Conservation (phyloP, 805 yeast species). For the Sugiyamaella mastotermitis region DNA sequence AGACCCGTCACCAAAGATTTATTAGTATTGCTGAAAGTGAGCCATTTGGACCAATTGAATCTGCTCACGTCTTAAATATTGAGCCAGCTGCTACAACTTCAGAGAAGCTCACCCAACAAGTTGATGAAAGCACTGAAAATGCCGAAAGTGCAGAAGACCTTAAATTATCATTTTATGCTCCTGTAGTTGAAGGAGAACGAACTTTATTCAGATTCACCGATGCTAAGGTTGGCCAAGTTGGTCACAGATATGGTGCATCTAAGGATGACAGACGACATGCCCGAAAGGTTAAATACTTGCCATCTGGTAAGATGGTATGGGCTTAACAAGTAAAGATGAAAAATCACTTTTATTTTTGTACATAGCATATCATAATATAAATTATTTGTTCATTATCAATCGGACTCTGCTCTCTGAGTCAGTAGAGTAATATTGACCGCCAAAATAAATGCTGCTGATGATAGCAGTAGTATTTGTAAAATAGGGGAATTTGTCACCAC, state of each 20-base stretch:
- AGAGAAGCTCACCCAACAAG: conserved; percentile 47
- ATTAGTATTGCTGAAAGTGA: conserved; percentile 88
- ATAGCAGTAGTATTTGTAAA: conserved; percentile 11
- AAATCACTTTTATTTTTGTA: too few species aligned
- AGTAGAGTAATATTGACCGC: conserved; percentile 18
- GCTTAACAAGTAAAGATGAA: conserved; percentile 19
- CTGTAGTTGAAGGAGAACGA: conserved; percentile 62
- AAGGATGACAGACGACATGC: conserved; percentile 83
- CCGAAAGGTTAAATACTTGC: conserved; percentile 37
- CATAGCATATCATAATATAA: too few species aligned
- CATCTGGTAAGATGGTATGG: conserved; percentile 20
- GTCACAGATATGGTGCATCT: conserved; percentile 86
- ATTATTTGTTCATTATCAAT: conserved; percentile 3
- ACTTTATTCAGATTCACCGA: conserved; percentile 66
- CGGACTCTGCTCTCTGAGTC: not conserved
- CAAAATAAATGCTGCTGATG: conserved; percentile 17
- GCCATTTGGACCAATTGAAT: conserved; percentile 94
- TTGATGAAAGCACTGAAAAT: conserved; percentile 31
- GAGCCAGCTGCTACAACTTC: conserved; percentile 85
- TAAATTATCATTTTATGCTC: conserved; percentile 42
- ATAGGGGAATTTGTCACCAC: conserved; percentile 17
- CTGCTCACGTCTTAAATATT: conserved; percentile 74
- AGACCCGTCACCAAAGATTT: conserved; percentile 75
- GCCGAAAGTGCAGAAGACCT: conserved; percentile 19
- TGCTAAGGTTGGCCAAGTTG: conserved; percentile 78